phyloP scores from a whole-genome alignment of 495 filamentous ascomycete genomes.

The Acidiella bohemica region DNA sequence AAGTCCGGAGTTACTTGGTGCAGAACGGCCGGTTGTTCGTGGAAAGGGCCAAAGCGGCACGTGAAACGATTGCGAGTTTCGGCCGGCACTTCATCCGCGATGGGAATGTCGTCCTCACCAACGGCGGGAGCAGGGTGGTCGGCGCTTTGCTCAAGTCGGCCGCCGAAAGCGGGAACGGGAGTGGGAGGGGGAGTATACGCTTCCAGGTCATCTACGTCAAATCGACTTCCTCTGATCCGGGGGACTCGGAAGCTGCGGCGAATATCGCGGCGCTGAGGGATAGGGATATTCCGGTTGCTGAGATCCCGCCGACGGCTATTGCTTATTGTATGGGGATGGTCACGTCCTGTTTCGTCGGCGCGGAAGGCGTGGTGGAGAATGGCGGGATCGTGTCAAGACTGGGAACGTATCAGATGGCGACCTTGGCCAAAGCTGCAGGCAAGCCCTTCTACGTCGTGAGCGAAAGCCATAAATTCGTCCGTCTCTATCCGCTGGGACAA shows the following conservation, averaged over 20 bases:
- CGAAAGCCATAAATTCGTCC: slow-evolving; percentile 90
- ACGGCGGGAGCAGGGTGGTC: slow-evolving; percentile 75
- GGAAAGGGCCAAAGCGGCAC: slow-evolving; percentile 67
- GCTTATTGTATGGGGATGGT: slow-evolving; percentile 75
- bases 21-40: slow-evolving; percentile 77
- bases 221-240: slow-evolving; percentile 24
- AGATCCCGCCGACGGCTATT: slow-evolving; percentile 66
- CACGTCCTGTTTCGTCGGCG: slow-evolving; percentile 72
- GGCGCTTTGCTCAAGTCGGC: slow-evolving; percentile 61
- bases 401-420: slow-evolving; percentile 82
- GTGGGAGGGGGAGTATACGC: slow-evolving; percentile 38
- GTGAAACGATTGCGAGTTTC: slow-evolving; percentile 66
- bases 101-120: slow-evolving; percentile 67
- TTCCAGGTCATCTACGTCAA: slow-evolving; percentile 81
- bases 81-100: slow-evolving; percentile 66
- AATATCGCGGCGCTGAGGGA: slow-evolving; percentile 47
- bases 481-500: slow-evolving; percentile 64
- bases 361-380: slow-evolving; percentile 90
- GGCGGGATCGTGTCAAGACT: slow-evolving; percentile 81
- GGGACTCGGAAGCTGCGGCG: slow-evolving; percentile 22
- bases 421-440: slow-evolving; percentile 60
- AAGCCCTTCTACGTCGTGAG: slow-evolving; percentile 84
- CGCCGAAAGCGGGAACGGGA: slow-evolving; percentile 39
- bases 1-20: slow-evolving; percentile 67
- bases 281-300: slow-evolving; percentile 68